Evolutionary conservation across 2,329 filamentous ascomycete genomes (phyloP), one percentile per base, ranked within the genome.

Genomic region (Fonsecaea erecta): DNA sequence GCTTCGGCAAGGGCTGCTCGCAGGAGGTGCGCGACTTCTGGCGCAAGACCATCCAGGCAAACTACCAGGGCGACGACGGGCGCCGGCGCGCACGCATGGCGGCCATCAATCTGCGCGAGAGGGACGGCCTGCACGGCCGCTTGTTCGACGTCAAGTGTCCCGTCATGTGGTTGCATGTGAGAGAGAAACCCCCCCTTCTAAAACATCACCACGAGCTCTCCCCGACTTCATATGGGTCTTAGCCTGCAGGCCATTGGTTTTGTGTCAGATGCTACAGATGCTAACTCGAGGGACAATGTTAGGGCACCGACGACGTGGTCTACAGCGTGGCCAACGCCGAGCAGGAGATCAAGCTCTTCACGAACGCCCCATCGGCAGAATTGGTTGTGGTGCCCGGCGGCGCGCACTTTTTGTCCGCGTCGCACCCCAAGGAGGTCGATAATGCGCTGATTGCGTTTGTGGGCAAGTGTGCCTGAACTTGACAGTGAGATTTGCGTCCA

Each of bases 51-150:
- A 77, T 84, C 60, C 77, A 80, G 66, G 70, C 73, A 3, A 81
- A 80, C 43, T 85, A 85, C 68, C 64, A 68, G 2, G 83, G 82
- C 1, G 81, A 85, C 56, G 81, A 81, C 9, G 83, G 83, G 0
- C 74, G 82, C 35, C 74, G 74, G 60, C 76, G 80, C 34, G 75
- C 78, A 4, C 75, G 82, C 1, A 83, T 84, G 82, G 81, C 81
- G n/a, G 76, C 79, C 0, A 81, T 83, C 61, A 83, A 82, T 64
- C 70, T 85, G 24, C 69, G 76, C 16, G 81, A 83, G 60, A 73
- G 83, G 1, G 84, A 84, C 72, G 80, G 80, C 1, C 67, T 86
- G 68, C 77, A 81, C 63, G 69, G 75, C 3, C 70, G 83, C 7
- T 64, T 84, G 32, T 75, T 73, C 2, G 82, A 85, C 73, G 74